Evolutionary conservation across 768 basidiomycete species (phyloP).

Genomic region (Omphalotus guepiniiformis): DNA sequence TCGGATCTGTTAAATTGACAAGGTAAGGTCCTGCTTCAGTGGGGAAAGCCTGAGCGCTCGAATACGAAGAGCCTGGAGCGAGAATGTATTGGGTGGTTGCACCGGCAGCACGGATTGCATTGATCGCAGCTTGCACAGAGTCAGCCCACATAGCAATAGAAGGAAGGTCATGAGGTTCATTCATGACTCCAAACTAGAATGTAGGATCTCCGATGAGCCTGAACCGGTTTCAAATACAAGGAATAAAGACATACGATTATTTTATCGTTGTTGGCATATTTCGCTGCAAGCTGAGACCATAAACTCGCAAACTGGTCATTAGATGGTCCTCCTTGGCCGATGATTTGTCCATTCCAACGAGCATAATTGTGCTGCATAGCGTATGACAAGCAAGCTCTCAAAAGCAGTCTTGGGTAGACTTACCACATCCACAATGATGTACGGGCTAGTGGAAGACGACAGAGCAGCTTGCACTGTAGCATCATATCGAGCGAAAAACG

Average conservation of each 20-base stretch:
- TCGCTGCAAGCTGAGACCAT: conserved; percentile 49
- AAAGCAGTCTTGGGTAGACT: conserved; percentile 8
- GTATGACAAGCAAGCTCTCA: not conserved
- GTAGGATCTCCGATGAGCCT: not conserved
- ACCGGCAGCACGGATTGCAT: conserved; percentile 53
- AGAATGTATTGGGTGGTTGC: conserved; percentile 54
- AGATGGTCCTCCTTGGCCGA: conserved; percentile 55
- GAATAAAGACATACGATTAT: conserved; percentile 33
- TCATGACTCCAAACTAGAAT: conserved; percentile 38
- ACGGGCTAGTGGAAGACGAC: conserved; percentile 33
- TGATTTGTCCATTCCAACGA: conserved; percentile 51
- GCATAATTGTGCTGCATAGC: conserved; percentile 51
- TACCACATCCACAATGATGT: conserved; percentile 50
- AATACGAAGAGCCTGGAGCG: conserved; percentile 39
- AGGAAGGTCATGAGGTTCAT: conserved; percentile 56
- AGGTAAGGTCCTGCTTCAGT: conserved; percentile 45
- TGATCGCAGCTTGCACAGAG: conserved; percentile 51
- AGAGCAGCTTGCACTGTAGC: conserved; percentile 44
- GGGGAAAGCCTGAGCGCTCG: conserved; percentile 28
- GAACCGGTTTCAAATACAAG: conserved; percentile 11
- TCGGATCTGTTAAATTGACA: conserved; percentile 35
- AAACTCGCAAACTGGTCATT: conserved; percentile 46
- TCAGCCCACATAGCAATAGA: conserved; percentile 39
- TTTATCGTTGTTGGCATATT: conserved; percentile 37
- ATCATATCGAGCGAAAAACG: conserved; percentile 44